Evolutionary conservation across 805 yeast genomes (phyloP), one percentile per base, ranked within the genome.

Genomic region (Zygoascus biomembranicola): DNA sequence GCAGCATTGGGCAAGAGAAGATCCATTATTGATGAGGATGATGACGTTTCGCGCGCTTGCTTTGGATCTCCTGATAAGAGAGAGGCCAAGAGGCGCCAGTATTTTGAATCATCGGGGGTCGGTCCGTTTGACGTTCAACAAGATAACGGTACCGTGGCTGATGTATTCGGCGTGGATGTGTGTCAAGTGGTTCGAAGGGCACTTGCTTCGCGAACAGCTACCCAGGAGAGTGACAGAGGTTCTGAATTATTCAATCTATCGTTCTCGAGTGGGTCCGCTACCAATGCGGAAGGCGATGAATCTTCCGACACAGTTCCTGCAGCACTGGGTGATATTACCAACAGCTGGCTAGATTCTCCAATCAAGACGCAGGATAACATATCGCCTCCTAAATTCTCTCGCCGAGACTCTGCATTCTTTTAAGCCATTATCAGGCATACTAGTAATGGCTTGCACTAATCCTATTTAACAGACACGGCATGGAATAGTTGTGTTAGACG

Each of bases 161-260:
- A 80, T 62, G 73, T 79, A 42, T 79, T 79, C 65, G 84, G 84
- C 9, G 81, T 80, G 48, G 84, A 80, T 62, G 70, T 79, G 35
- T 75, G 78, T 57, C 71, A 78, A 43, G 77, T 76, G 23, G 73
- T 76, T 5, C 66, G 72, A 54, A 64, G 79, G n/a, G 80, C 78
- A 6, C 73, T 71, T 41, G 74, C 32, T 18, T 26, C 20, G 18
- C 20, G 18, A 11, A 49, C 32, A 11, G 28, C 37, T 14, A 42
- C 43, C 9, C 19, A 14, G 43, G 37, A 18, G 9, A 10, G n/a
- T 11, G 51, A 23, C 32, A n/a, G n/a, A n/a, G 18, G 20, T 6
- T 28, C 45, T 35, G 49, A 19, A 37, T 47, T 5, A 26, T 35
- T 35, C 39, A 35, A 35, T n/a, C 8, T 35, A 11, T 35, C 43